A percentile compares a stretch with the other conserved stretches of the same genome.
Conservation (phyloP, 2,329 filamentous ascomycete species). For the Biscogniauxia mediterranea region DNA sequence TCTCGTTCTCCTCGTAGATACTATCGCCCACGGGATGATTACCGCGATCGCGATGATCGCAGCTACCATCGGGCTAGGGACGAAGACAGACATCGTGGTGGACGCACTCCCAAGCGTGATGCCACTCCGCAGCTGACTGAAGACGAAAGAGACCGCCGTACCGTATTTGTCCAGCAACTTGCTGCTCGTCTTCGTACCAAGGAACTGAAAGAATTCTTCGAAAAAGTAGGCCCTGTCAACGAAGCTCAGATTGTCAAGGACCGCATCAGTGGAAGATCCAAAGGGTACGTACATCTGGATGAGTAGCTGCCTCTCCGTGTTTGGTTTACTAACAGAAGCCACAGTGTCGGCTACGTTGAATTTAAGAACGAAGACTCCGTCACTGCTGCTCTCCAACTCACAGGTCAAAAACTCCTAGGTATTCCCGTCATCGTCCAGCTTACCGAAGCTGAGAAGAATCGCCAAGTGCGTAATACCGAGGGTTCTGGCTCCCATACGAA, state of each 20-base stretch:
- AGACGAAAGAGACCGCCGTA: slow-evolving; percentile 94
- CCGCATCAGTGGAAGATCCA: slow-evolving; percentile 91
- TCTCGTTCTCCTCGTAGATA: slow-evolving; percentile 68
- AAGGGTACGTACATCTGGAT: slow-evolving; percentile 66
- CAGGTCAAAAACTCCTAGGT: slow-evolving; percentile 96
- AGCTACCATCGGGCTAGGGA: slow-evolving; percentile 55
- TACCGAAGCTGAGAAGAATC: slow-evolving; percentile 99
- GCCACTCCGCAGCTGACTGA: slow-evolving; percentile 76
- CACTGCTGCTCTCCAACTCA: slow-evolving; percentile 90
- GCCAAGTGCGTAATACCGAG: slow-evolving; percentile 84
- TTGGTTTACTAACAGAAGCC: slow-evolving; percentile 24
- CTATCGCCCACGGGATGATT: slow-evolving; percentile 55
- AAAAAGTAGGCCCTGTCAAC: slow-evolving; percentile 89
- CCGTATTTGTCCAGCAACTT: slow-evolving; percentile 97
- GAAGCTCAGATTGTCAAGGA: slow-evolving; percentile 99
- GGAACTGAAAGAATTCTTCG: slow-evolving; percentile 92
- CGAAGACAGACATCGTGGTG: slow-evolving; percentile 42
- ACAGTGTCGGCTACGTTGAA: slow-evolving; percentile 97
- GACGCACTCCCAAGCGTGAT: slow-evolving; percentile 42
- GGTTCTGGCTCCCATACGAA: slow-evolving; percentile 67
- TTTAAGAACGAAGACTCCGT: slow-evolving; percentile 97
- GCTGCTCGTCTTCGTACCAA: slow-evolving; percentile 89
- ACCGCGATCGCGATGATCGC: slow-evolving; percentile 51
- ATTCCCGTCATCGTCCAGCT: slow-evolving; percentile 98
- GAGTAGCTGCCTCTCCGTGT: neutral